phyloP scores from a whole-genome alignment of 2,329 filamentous ascomycete species.

The Ceratocystis albifundus region DNA sequence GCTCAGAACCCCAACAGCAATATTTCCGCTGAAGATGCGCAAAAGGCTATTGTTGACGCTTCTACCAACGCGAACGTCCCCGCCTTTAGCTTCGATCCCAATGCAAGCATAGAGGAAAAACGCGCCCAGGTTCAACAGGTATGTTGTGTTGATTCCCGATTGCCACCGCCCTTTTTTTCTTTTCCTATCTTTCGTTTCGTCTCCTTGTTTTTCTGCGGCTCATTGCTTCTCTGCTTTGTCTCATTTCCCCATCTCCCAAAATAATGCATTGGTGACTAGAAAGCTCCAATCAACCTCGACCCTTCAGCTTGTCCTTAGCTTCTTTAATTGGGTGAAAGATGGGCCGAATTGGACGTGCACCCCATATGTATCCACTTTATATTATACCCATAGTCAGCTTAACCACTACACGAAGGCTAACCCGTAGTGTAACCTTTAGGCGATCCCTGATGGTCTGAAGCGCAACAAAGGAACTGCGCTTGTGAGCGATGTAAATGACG shows the following conservation, averaged over 20 bases:
- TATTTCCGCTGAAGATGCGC: slow-evolving; percentile 57
- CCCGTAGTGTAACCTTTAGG: slow-evolving; percentile 33
- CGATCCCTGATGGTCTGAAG: slow-evolving; percentile 52
- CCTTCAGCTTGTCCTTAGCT: slow-evolving; percentile 22
- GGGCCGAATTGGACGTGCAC: neutral
- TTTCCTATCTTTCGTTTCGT: slow-evolving; percentile 3
- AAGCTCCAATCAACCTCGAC: slow-evolving; percentile 2
- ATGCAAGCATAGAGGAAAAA: slow-evolving; percentile 76
- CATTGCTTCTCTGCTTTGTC: slow-evolving; percentile 10
- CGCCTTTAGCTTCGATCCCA: slow-evolving; percentile 76
- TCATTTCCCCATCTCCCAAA: neutral
- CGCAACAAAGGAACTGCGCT: slow-evolving; percentile 56
- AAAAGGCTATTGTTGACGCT: slow-evolving; percentile 63
- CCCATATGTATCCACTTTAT: neutral
- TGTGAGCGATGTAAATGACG: slow-evolving; percentile 65
- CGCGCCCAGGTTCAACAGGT: slow-evolving; percentile 66
- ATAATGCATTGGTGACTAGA: neutral
- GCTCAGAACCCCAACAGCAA: slow-evolving; percentile 57
- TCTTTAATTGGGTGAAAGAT: slow-evolving; percentile 10
- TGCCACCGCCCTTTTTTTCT: neutral
- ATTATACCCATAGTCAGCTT: neutral
- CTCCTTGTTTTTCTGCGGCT: slow-evolving; percentile 19
- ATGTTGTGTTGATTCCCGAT: slow-evolving; percentile 31
- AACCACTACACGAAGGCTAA: slow-evolving; percentile 4
- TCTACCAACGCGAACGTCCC: slow-evolving; percentile 66